Conservation (phyloP, 805 yeast genomes). For the Saccharomycopsis sp. region DNA sequence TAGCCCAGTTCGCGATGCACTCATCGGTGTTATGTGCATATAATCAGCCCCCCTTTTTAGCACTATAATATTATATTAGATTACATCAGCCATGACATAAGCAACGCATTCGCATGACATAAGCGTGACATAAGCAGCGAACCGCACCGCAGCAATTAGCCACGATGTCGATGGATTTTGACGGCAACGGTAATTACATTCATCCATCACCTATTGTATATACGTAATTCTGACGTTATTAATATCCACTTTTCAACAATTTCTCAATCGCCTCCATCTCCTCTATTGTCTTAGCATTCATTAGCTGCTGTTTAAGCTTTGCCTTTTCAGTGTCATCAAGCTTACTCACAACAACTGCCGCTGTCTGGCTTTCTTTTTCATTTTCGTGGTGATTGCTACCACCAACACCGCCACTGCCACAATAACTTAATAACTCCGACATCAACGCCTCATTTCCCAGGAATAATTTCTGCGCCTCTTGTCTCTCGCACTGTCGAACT, state of each 20-base stretch:
- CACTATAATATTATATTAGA: too few relatives aligned
- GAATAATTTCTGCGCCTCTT: slow-evolving; percentile 37
- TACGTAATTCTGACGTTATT: background rate
- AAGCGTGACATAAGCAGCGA: too few relatives aligned
- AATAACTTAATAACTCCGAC: background rate
- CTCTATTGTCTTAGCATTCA: slow-evolving; percentile 57
- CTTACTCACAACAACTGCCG: slow-evolving; percentile 34
- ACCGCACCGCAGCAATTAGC: too few relatives aligned
- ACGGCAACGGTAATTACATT: too few relatives aligned
- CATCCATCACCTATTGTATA: too few relatives aligned
- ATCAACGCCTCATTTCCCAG: slow-evolving; percentile 25
- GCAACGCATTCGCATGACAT: too few relatives aligned
- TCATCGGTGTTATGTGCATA: too few relatives aligned
- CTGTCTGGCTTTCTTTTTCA: slow-evolving; percentile 29
- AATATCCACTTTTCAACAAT: slow-evolving; percentile 35
- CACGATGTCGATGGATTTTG: too few relatives aligned
- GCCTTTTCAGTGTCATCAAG: slow-evolving; percentile 49
- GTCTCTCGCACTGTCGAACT: slow-evolving; percentile 50
- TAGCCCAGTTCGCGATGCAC: too few relatives aligned
- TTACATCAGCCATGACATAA: too few relatives aligned
- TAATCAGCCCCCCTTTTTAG: too few relatives aligned
- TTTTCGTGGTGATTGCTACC: slow-evolving; percentile 3
- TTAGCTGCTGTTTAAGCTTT: slow-evolving; percentile 45
- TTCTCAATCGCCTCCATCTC: slow-evolving; percentile 71
- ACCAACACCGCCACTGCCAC: background rate